These are phyloP conservation scores for Aphanomyces invadans DNA, from an alignment of 352 stramenopile genomes.

Conservation along the genomic window DNA sequence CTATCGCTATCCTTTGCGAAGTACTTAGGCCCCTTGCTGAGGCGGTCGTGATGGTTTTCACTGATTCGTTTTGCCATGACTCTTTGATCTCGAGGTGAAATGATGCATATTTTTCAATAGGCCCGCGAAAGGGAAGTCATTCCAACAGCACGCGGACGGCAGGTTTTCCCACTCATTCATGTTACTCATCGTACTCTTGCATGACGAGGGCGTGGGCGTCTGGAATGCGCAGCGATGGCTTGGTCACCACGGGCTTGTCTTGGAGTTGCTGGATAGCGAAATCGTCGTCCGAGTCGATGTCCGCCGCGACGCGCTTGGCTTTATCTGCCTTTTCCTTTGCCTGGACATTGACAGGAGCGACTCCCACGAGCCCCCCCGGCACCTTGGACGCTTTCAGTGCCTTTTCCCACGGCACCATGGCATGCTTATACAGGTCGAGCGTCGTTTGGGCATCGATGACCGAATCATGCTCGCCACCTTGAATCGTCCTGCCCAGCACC, in stretches of 20 bases:
- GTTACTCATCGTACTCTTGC: conserved; percentile 69
- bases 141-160: too few species aligned
- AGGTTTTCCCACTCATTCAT: too few species aligned
- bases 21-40: too few species aligned
- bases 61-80: too few species aligned
- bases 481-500: conserved; percentile 56
- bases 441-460: conserved; percentile 75
- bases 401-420: conserved; percentile 81
- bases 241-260: not conserved
- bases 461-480: conserved; percentile 83
- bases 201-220: conserved; percentile 62
- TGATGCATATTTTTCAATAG: too few species aligned
- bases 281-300: conserved; percentile 8
- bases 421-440: conserved; percentile 71
- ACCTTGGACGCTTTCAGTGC: conserved; percentile 59
- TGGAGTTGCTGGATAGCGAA: conserved; percentile 12
- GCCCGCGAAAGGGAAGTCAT: too few species aligned
- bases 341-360: conserved; percentile 6
- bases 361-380: conserved; percentile 12
- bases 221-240: conserved; percentile 31
- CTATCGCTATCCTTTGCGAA: too few species aligned
- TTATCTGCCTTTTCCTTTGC: conserved; percentile 8
- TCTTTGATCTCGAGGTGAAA: too few species aligned
- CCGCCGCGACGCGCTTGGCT: not conserved
- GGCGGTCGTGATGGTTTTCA: too few species aligned